Evolutionary conservation across 2,329 filamentous ascomycete genomes (phyloP), one percentile per base, ranked within the genome.

Genomic region (Aspergillus latus): DNA sequence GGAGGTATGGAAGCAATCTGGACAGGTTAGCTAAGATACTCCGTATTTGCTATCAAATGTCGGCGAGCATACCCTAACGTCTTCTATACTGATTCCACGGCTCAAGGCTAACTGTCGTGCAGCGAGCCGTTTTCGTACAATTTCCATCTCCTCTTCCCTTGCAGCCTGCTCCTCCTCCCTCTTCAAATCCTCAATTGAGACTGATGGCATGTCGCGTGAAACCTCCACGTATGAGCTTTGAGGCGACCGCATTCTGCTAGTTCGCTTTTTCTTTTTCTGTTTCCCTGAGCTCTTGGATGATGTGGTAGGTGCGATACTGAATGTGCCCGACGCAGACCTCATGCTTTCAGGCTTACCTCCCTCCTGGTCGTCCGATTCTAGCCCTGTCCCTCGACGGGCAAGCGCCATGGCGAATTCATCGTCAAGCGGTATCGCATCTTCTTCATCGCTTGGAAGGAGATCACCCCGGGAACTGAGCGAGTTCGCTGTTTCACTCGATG

Each of bases 401-500:
- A 97, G 80, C 2, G 87, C 85, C 70, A 96, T 87, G 2, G 92
- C 90, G 65, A 97, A 95, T 68, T 97, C 92, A 68, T 97, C 93
- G 65, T 93, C 90, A 15, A 97, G 76, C 10, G 92, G 90, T n/a
- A 96, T 85, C 0, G 93, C 93, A 73, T 97, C 93, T 71, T 96
- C 92, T 61, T 95, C 91, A 52, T 92, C 92, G 66, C 92, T 96
- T 0, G 91, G 91, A 63, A 97, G 94, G 10, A 97, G 78, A 74
- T 97, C 93, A 1, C 92, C 92, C 47, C 93, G 81, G 9, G 92
- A 96, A 66, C 92, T 88, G 61, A 89, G 86, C 5, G 92, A 96
- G 69, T 93, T 92, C 29, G 86, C 88, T 0, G 92, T 96, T 61
- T 88, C 88, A 40, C 88, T 88, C 10, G 91, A 96, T 4, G 85